Base-by-base conservation (phyloP, 768 basidiomycete genomes). In the Kwoniella mangroviensis region DNA sequence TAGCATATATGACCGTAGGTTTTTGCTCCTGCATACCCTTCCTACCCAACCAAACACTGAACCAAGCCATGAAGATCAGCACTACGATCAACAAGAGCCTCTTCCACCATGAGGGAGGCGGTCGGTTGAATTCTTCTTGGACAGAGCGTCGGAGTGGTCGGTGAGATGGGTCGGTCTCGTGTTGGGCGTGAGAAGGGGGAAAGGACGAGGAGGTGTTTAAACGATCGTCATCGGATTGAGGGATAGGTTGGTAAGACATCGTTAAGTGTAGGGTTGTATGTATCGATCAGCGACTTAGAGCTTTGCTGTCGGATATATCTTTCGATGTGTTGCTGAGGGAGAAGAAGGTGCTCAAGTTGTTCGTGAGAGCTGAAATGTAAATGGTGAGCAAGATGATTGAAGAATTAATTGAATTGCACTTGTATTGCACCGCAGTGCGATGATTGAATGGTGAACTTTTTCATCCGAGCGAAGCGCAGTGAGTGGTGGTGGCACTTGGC, bases 1-100 rank as follows among this genome's bases (percentile, higher is more conserved):
- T 84, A 9, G 91, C 89, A 76, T 91, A 85, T 11, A 91, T 81
- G 49, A 90, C 77, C 55, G 88, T 83, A 10, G 87, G 83, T 69
- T 85, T 83, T 0, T 75, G 67, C 49, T 76, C 43, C 59, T 58
- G 3, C 84, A 76, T 74, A n/a, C 68, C 68, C 5, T 40, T 51
- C 22, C 63, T 65, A 17, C 76, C 78, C 6, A 87, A 67, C 22
- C 83, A 80, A 28, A 86, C 81, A 6, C 80, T 84, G 9, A 87
- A 61, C 86, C 86, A 88, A 64, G 87, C 84, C 63, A 88, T 73
- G 10, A 85, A 61, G 2, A 84, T 68, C 28, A 87, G 68, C 62
- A 85, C 79, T 3, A 85, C 28, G 15, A 90, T 65, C 26, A 89
- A 79, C 0, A 84, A 83, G 0, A 84, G 76, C 24, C 88, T 85